Conservation (phyloP, 2,329 filamentous ascomycete species). For the Gnomoniopsis smithogilvyi region DNA sequence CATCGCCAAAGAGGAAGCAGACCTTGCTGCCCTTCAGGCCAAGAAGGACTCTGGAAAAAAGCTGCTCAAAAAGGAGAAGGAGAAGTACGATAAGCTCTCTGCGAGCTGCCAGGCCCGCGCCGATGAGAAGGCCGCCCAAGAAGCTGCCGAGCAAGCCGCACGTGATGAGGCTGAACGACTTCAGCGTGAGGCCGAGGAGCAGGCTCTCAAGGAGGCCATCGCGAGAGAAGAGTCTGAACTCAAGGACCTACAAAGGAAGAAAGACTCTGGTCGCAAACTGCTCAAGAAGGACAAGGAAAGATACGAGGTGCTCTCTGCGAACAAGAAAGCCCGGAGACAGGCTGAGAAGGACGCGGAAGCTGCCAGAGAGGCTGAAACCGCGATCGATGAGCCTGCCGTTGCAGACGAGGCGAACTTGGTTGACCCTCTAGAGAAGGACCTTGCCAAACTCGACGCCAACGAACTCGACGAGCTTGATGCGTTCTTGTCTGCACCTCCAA, state of each 20-base stretch:
- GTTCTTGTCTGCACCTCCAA: conserved; percentile 18
- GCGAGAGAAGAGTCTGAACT: conserved; percentile 21
- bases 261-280: conserved; percentile 13
- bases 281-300: conserved; percentile 17
- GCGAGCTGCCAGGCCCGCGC: conserved; percentile 17
- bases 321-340: conserved; percentile 15
- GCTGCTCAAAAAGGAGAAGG: conserved; percentile 12
- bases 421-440: conserved; percentile 20
- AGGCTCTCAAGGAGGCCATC: conserved; percentile 13
- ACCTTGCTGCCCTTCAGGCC: conserved; percentile 16
- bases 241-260: conserved; percentile 24
- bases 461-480: conserved; percentile 28
- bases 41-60: conserved; percentile 15
- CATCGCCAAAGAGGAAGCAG: conserved; percentile 17
- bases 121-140: conserved; percentile 18
- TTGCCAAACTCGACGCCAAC: conserved; percentile 21
- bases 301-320: conserved; percentile 12
- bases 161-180: conserved; percentile 18
- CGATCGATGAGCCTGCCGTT: conserved; percentile 43
- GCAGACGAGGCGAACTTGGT: conserved; percentile 12
- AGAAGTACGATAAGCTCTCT: conserved; percentile 10
- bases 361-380: conserved; percentile 41
- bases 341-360: conserved; percentile 28
- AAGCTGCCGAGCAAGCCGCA: conserved; percentile 15
- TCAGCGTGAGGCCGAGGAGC: conserved; percentile 17